Evolutionary conservation across 1,139 yeast species (phyloP), one percentile per base, ranked within the genome.

Genomic region (Blastobotrys aristatus): DNA sequence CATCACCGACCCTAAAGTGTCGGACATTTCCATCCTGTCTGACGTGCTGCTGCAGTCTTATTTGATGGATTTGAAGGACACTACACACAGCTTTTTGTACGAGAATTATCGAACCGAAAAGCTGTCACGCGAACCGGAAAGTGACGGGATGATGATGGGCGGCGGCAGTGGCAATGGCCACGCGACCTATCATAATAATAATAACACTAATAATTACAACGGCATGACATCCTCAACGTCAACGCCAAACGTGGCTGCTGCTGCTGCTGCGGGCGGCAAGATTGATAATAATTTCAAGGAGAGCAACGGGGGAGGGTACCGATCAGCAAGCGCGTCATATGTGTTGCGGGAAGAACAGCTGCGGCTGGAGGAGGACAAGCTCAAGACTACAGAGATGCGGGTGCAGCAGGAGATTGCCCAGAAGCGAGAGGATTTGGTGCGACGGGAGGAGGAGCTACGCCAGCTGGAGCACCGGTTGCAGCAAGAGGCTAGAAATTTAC

Each of bases 91-190:
- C 66, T 83, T 86, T 61, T 73, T 92, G 56, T 92, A 92, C 66
- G 98, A 92, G 67, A 84, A 85, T 55, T 92, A 90, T 69, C 84
- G 98, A 73, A 88, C 97, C 4, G 94, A 85, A 60, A 82, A 95
- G 46, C 77, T 92, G 57, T 84, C 87, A n/a, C 48, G 54, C n/a
- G 60, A 57, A 10, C 38, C 39, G 3, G 38, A 31, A 11, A 17
- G 22, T 14, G 22, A 24, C 24, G 55, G 49, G 36, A 47, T 35
- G 41, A 45, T 26, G 29, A 16, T 16, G 18, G 20, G 14, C 35
- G 20, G 10, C 20, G 13, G 8, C 10, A 24, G 10, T 24, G 10
- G 8, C 10, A 24, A 24, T 13, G 33, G 16, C 13, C 33, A 30
- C 17, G 33, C 33, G 7, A 14, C 33, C 5, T 24, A 24, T 24